These are phyloP conservation scores for Spergularia marina DNA, from an alignment of 148 eudicot genomes.

Conservation along the genomic window DNA sequence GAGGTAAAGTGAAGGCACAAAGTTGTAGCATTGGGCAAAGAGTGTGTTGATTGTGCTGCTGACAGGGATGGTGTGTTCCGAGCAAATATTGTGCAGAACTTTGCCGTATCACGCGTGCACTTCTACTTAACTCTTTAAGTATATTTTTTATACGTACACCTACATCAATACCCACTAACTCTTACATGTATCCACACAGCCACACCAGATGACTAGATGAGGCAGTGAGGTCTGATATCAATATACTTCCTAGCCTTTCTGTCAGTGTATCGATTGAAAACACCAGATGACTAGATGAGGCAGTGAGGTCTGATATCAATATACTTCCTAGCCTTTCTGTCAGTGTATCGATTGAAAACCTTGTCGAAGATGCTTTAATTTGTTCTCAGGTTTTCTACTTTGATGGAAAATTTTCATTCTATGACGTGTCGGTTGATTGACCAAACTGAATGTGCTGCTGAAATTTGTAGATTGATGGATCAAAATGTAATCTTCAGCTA, in stretches of 20 bases:
- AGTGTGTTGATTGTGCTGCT: too few relatives aligned
- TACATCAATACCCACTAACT: too few relatives aligned
- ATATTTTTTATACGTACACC: too few relatives aligned
- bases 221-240: neutral
- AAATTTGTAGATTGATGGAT: constrained; percentile 55
- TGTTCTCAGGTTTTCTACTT: neutral
- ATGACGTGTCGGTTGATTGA: constrained; percentile 34
- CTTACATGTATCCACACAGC: too few relatives aligned
- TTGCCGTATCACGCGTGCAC: too few relatives aligned
- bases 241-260: neutral
- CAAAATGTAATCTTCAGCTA: constrained; percentile 89
- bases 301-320: neutral
- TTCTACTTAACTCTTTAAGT: too few relatives aligned
- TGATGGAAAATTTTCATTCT: neutral
- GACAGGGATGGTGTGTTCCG: too few relatives aligned
- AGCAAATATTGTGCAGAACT: too few relatives aligned
- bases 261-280: neutral
- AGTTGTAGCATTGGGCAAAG: too few relatives aligned
- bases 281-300: neutral
- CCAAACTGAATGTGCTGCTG: neutral
- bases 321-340: neutral
- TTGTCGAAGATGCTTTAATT: neutral
- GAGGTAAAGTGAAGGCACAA: too few relatives aligned
- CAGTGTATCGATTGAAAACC: neutral
- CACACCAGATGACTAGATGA: neutral